Conservation (phyloP, 257 asterid genomes). For the Jacaranda copaia region DNA sequence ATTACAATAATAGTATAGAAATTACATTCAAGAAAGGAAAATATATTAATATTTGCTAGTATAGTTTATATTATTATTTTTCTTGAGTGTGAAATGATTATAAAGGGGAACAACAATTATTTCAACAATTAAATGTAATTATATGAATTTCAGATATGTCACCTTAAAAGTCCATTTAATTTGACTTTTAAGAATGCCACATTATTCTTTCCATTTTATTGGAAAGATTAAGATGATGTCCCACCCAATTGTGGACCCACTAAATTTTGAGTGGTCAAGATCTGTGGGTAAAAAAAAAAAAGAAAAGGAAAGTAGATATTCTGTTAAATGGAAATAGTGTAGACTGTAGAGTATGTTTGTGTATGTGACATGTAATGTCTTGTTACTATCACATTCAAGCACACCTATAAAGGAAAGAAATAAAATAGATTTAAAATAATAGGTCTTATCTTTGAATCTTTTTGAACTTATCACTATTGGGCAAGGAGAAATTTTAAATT, state of each 20-base stretch:
- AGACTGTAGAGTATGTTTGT: not conserved
- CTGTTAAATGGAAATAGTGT: constrained; percentile 27
- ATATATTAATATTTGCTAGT: not conserved
- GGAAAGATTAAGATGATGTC: constrained; percentile 27
- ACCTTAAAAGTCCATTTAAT: constrained; percentile 30
- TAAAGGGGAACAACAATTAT: not conserved
- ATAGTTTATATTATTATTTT: not conserved
- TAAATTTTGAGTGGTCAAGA: constrained; percentile 32
- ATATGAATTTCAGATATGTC: constrained; percentile 6
- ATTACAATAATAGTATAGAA: no score
- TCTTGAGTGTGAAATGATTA: not conserved
- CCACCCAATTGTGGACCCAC: constrained; percentile 37
- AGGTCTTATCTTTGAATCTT: not conserved
- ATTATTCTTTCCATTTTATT: constrained; percentile 31
- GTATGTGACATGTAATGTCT: constrained; percentile 33
- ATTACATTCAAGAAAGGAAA: not conserved
- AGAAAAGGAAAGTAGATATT: constrained; percentile 18
- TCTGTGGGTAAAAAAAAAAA: not conserved
- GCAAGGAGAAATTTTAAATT: not conserved
- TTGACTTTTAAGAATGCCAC: constrained; percentile 35
- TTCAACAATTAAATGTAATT: constrained; percentile 10
- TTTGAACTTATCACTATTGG: not conserved
- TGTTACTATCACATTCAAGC: constrained; percentile 38
- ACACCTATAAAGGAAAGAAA: not conserved
- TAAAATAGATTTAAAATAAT: not conserved